Base-by-base conservation (phyloP, 495 filamentous ascomycete species). In the Penicillium taxi region DNA sequence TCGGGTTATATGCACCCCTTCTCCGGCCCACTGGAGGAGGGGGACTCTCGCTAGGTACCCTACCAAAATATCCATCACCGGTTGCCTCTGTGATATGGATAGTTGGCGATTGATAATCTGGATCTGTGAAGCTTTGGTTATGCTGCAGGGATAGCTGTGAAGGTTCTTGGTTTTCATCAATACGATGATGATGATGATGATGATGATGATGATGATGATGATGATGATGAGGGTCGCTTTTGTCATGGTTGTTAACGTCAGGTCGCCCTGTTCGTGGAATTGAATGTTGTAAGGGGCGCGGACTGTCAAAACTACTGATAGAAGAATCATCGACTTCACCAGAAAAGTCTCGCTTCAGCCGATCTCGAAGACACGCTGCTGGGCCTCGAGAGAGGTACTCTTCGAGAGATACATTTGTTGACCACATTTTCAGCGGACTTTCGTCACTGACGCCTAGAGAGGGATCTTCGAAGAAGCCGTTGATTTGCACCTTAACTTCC, bases 381-480 rank as follows among this genome's bases (percentile, higher is more conserved):
- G 62, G 56, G 1, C 62, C 62, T 2, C 32, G 27, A 1, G 33
- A 19, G 2, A 66, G 40, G 25, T 73, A 80, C 1, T 77, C 65
- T 16, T 66, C 52, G 3, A 76, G 58, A 0, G 62, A 53, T 14
- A 73, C 58, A 25, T 61, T 69, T 0, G 68, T 72, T 6, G 73
- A 69, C 54, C 75, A 79, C 1, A 79, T 42, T 24, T 74, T 70
- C 1, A 77, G 61, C 5, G 65, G 66, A 8, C 53, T 47, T 44
- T 63, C 43, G 39, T 55, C 47, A 58, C 66, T 50, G 45, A 62
- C 41, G 44, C 74, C 34, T 48, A 65, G 39, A 9, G 59, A 55
- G 2, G 56, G 56, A 32, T 77, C 71, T 20, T 74, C 73, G 32
- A 78, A 81, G 45, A 81, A 81, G 0, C 75, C 77, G 30, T 75